These are phyloP conservation scores for Calonectria multiphialidica DNA, from an alignment of 2,329 filamentous ascomycete genomes.

Conservation along the genomic window DNA sequence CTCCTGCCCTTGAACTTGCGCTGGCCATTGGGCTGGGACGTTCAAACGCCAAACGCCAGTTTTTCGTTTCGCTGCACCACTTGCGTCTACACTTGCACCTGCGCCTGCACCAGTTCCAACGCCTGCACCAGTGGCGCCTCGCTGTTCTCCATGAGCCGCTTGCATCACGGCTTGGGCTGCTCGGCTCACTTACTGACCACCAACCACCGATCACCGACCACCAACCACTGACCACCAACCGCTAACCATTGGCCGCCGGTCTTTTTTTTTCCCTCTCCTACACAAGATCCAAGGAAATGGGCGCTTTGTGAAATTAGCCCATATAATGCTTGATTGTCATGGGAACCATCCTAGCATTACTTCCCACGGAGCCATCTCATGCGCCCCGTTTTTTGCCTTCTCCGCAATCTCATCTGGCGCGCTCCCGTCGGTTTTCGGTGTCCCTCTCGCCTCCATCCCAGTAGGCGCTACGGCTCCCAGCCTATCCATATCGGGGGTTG, in stretches of 20 bases:
- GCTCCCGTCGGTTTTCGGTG: neutral
- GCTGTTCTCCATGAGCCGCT: neutral
- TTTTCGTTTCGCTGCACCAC: neutral
- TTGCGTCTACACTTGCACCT: neutral
- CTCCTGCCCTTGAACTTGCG: conserved; percentile 4
- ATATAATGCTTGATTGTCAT: conserved; percentile 20
- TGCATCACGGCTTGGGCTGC: neutral
- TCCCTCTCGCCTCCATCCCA: neutral
- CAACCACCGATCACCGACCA: neutral
- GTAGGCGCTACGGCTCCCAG: neutral
- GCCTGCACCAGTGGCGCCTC: neutral
- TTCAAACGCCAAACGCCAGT: neutral
- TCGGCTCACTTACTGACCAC: neutral
- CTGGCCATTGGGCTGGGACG: conserved; percentile 1
- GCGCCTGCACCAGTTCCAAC: neutral
- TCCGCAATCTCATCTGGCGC: conserved; percentile 19
- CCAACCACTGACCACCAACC: neutral
- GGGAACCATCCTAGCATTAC: neutral
- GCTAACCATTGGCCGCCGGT: neutral
- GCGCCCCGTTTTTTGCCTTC: conserved; percentile 16
- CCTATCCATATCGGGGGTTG: neutral
- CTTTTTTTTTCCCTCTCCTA: neutral
- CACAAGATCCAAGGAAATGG: conserved; percentile 1
- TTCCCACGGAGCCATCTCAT: conserved; percentile 3
- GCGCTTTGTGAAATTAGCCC: conserved; percentile 21